Conservation (phyloP, 1,284 basidiomycete species). For the Neolentinus lepideus region DNA sequence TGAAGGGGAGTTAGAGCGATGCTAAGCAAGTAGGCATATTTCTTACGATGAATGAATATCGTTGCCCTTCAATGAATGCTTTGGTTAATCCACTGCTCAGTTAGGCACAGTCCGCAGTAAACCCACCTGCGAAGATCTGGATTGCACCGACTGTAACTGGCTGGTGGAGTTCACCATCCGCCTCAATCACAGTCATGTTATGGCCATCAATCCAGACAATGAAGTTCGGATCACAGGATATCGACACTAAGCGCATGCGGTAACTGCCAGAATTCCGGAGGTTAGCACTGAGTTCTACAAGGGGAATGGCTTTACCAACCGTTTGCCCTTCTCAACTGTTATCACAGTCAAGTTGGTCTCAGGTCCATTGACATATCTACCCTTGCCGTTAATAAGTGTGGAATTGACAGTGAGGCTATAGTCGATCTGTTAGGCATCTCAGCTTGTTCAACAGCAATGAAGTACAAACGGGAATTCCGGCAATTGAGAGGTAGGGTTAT, state of each 20-base stretch:
- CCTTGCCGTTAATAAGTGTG: not conserved
- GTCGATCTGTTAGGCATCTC: not conserved
- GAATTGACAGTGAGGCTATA: not conserved
- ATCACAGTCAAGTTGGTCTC: not conserved
- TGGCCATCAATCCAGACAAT: slow-evolving; percentile 36
- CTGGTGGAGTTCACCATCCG: slow-evolving; percentile 34
- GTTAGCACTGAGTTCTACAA: not conserved
- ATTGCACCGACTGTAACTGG: slow-evolving; percentile 32
- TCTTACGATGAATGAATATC: slow-evolving; percentile 27
- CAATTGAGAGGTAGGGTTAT: slow-evolving; percentile 6
- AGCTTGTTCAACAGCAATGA: not conserved
- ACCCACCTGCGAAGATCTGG: slow-evolving; percentile 24
- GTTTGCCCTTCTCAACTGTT: not conserved
- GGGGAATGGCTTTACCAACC: not conserved
- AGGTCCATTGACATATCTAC: not conserved
- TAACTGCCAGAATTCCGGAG: slow-evolving; percentile 16
- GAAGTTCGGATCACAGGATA: slow-evolving; percentile 26
- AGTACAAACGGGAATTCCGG: not conserved
- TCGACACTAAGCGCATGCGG: slow-evolving; percentile 27
- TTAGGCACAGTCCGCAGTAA: not conserved
- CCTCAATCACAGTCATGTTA: slow-evolving; percentile 39
- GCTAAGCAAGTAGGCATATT: slow-evolving; percentile 9
- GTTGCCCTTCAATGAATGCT: slow-evolving; percentile 22
- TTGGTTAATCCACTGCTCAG: not conserved
- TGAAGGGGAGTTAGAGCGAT: too few species aligned